phyloP scores from a whole-genome alignment of 352 stramenopile genomes.

The Pythium insidiosum region DNA sequence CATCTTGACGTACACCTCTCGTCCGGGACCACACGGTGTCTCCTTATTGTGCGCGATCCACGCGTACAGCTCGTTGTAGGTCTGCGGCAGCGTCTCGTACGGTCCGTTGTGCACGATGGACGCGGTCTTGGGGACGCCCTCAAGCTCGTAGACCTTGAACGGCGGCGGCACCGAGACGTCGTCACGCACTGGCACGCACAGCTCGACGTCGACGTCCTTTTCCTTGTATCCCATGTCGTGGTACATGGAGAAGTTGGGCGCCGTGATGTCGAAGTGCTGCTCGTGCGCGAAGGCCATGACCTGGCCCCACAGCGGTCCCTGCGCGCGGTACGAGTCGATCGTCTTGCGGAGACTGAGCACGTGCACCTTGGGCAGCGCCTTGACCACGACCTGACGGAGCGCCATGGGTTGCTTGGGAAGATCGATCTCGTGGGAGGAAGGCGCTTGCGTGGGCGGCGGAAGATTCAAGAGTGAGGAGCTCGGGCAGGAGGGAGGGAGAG shows the following conservation, averaged over 20 bases:
- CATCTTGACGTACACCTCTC: background rate
- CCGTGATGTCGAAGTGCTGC: slow-evolving; percentile 10
- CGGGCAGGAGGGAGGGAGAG: too few relatives aligned
- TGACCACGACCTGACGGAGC: slow-evolving; percentile 14
- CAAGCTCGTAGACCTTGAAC: background rate
- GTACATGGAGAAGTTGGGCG: slow-evolving; percentile 24
- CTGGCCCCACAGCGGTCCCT: slow-evolving; percentile 21
- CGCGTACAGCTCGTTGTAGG: background rate
- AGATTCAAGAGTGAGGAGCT: too few relatives aligned
- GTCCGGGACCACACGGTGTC: background rate
- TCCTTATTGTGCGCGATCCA: background rate
- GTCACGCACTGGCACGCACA: slow-evolving; percentile 10
- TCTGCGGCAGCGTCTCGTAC: background rate
- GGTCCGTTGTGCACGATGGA: background rate
- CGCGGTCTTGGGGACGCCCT: background rate
- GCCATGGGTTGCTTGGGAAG: too few relatives aligned
- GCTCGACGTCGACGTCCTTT: slow-evolving; percentile 29
- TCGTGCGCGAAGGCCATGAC: slow-evolving; percentile 16
- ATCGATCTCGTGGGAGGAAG: too few relatives aligned
- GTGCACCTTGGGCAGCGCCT: slow-evolving; percentile 18
- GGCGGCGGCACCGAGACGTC: too few relatives aligned
- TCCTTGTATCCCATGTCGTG: slow-evolving; percentile 20
- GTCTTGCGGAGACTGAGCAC: slow-evolving; percentile 23
- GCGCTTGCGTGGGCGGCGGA: too few relatives aligned
- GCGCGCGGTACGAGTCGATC: slow-evolving; percentile 29